Percentiles rank a stretch among this genome's conserved stretches.
Conservation (phyloP, 805 yeast genomes). For the Zygotorulaspora florentina region DNA sequence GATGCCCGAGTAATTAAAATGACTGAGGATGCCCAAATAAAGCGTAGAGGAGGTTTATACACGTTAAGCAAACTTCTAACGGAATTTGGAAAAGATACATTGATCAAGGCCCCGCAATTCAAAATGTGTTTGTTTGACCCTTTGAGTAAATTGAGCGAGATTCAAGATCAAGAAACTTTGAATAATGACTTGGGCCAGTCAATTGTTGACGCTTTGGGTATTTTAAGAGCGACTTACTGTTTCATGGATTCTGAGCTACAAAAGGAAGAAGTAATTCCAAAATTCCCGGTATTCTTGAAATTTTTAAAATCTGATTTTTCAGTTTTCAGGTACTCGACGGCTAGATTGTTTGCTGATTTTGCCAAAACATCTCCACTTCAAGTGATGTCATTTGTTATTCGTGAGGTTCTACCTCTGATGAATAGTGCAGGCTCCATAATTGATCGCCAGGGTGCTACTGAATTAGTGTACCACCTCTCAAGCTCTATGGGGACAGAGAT, state of each 20-base stretch:
- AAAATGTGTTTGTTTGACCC: constrained; percentile 64
- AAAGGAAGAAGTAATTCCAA: constrained; percentile 43
- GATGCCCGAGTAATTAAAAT: constrained; percentile 57
- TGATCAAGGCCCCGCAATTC: constrained; percentile 63
- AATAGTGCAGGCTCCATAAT: constrained; percentile 65
- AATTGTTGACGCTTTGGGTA: constrained; percentile 81
- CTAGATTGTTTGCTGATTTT: constrained; percentile 80
- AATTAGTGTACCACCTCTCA: constrained; percentile 81
- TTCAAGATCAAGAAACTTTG: constrained; percentile 16
- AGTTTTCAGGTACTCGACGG: constrained; percentile 83
- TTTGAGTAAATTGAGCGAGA: constrained; percentile 38
- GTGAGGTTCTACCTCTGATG: constrained; percentile 71
- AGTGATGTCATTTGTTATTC: constrained; percentile 77
- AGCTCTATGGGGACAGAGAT: constrained; percentile 82
- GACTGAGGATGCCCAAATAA: constrained; percentile 68
- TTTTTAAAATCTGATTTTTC: constrained; percentile 67
- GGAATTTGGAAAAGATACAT: constrained; percentile 50
- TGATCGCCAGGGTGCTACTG: constrained; percentile 91
- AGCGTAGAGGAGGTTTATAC: constrained; percentile 77
- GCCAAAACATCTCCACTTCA: constrained; percentile 63
- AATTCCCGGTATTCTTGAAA: constrained; percentile 48
- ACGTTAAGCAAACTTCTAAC: constrained; percentile 59
- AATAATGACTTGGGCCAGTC: constrained; percentile 53
- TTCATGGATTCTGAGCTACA: constrained; percentile 49
- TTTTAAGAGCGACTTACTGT: constrained; percentile 69